Base-by-base conservation (phyloP, 23 red algal genomes). In the Gracilaria gracilis region DNA sequence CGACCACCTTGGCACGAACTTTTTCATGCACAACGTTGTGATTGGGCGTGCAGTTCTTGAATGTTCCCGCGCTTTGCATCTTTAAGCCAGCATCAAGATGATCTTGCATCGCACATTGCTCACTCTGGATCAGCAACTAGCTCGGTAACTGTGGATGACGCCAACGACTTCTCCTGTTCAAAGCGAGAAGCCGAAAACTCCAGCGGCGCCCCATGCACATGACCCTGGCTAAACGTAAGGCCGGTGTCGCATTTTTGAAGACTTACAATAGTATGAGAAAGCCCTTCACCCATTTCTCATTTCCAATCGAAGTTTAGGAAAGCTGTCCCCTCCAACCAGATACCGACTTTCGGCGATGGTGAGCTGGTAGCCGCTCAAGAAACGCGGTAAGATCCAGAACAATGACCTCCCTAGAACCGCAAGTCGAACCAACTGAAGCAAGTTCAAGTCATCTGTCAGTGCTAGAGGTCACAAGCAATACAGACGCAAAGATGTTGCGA, bases 391-490 rank as follows among this genome's bases (percentile, higher is more conserved):
- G 51, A 17, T 55, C 51, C 16, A 15, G 51, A 15, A 55, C 15
- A 3, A 77, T 77, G 72, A 20, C 4, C 36, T 33, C 40, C 11
- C 25, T 42, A 24, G 39, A 77, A 31, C 23, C n/a, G 50, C 38
- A 42, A 35, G 72, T 82, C 4, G 79, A 54, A 24, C 79, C 79
- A 62, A 82, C 79, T 4, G 79, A 82, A 51, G 79, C 79, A 24
- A 82, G 79, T 21, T 82, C 79, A 39, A 34, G 54, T 28, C 79
- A 54, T 25, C 70, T 90, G 17, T 54, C 67, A 12, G 74, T 90
- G 0, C 48, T 90, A 7, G 87, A 90, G n/a, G 87, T 80, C 57
- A 35, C 57, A 11, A 8, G 29, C 14, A 65, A 61, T 65, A 6
- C 47, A 33, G 64, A 79, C 57, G 46, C 39, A 23, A 90, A 90